Evolutionary conservation across 129 eudicot genomes (phyloP).

Genomic region (Escallonia rubra): DNA sequence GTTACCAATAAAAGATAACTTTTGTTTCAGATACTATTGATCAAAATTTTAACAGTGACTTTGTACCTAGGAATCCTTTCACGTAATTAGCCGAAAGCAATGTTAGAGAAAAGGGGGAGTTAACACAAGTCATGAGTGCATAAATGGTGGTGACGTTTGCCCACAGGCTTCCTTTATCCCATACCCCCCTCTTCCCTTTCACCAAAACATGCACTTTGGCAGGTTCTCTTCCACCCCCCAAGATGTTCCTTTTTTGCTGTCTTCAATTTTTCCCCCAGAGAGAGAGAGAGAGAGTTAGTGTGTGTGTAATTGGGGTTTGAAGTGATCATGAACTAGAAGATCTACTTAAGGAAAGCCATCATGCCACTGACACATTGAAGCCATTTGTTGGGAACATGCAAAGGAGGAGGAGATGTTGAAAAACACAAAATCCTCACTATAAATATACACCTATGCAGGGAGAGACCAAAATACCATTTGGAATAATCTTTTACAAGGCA

Average conservation of each 20-base stretch:
- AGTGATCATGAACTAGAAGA: background rate
- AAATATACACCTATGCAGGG: background rate
- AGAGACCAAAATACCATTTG: conserved; percentile 17
- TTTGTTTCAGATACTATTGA: background rate
- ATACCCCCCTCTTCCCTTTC: conserved; percentile 20
- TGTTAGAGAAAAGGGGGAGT: background rate
- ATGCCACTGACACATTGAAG: conserved; percentile 37
- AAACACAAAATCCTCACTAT: conserved; percentile 6
- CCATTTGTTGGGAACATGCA: conserved; percentile 43
- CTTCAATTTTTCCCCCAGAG: conserved; percentile 11
- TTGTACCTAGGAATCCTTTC: too few species aligned
- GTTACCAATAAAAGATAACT: background rate
- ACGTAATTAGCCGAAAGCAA: background rate
- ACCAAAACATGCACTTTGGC: conserved; percentile 18
- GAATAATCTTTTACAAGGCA: background rate
- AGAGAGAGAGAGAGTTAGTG: background rate
- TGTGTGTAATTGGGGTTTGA: background rate
- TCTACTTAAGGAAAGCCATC: conserved; percentile 25
- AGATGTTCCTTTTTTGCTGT: conserved; percentile 5
- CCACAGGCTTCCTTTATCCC: conserved; percentile 19
- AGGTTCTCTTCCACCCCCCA: conserved; percentile 12
- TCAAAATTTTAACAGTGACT: background rate
- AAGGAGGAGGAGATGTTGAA: conserved; percentile 19
- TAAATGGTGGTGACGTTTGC: conserved; percentile 3
- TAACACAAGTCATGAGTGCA: background rate